Evolutionary conservation across 106 monocot genomes (phyloP), one percentile per base, ranked within the genome.

Genomic region (Gastrodia elata): DNA sequence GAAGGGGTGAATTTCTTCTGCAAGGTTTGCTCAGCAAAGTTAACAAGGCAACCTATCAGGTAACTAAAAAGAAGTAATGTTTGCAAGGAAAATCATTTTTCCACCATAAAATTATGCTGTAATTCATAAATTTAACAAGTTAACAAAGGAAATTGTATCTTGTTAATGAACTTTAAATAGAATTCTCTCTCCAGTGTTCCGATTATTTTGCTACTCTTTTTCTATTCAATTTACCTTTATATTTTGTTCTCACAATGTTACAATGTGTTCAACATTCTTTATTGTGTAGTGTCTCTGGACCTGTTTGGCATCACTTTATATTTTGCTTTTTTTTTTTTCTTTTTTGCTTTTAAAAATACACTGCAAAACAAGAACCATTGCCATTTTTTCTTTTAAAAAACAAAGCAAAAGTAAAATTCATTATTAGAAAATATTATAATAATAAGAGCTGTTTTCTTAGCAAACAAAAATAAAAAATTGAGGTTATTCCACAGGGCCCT

Each of bases 11-110:
- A 89, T 80, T 83, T 95, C 32, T 91, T 85, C 77, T 95, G 94
- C 80, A 95, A 87, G 46, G 48, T 77, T 22, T 95, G 94, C 77
- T 87, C 85, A 34, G 75, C 87, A 68, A 89, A 73, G 71, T 59
- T 95, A 79, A 95, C 89, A 59, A 91, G 77, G 65, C 75, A 78
- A 68, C 85, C 87, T 75, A 73, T 91, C 73, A 91, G 94, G 94
- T 95, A 77, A 4, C 18, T 2, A 67, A 37, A n/a, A 11, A 5
- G n/a, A 67, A 67, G 38, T 34, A n/a, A 67, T n/a, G 14, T 61
- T 61, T 13, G 14, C 32, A 11, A 32, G 27, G 61, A 27, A 14
- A 61, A 61, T 61, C 61, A 61, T 61, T 61, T 0, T 30, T 30
- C 8, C 32, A 61, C 59, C 61, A 61, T 9, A 13, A 61, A 32